phyloP scores from a whole-genome alignment of 2,329 filamentous ascomycete species.

The Penicillium sp. region DNA sequence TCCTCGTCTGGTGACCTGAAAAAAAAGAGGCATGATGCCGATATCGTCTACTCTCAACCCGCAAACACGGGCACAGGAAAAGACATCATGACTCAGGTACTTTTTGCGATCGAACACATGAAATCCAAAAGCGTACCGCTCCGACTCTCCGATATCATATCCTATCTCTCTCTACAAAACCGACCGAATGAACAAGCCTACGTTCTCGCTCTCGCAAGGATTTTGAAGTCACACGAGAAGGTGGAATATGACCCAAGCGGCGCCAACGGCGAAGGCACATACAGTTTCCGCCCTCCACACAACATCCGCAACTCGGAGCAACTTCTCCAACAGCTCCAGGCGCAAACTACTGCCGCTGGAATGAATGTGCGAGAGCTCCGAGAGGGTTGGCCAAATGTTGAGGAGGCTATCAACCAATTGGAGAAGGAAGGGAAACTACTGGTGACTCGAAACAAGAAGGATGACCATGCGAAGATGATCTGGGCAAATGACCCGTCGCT shows the following conservation, averaged over 20 bases:
- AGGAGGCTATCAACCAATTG: constrained; percentile 73
- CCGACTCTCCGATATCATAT: constrained; percentile 73
- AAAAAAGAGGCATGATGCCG: constrained; percentile 60
- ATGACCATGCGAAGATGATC: constrained; percentile 79
- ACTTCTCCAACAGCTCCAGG: constrained; percentile 78
- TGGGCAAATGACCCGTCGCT: constrained; percentile 86
- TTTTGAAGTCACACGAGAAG: constrained; percentile 67
- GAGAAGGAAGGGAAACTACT: constrained; percentile 78
- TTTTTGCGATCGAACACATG: constrained; percentile 83
- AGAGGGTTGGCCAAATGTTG: constrained; percentile 89
- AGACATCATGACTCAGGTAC: constrained; percentile 83
- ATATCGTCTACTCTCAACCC: constrained; percentile 71
- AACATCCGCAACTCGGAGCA: constrained; percentile 76
- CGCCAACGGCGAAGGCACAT: constrained; percentile 72
- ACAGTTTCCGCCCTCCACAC: constrained; percentile 80
- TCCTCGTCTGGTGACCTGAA: constrained; percentile 46
- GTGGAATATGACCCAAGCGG: constrained; percentile 58
- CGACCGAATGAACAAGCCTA: constrained; percentile 58
- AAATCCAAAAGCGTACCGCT: constrained; percentile 68
- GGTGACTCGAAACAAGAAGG: constrained; percentile 89
- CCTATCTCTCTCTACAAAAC: constrained; percentile 72
- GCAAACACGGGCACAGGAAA: constrained; percentile 72
- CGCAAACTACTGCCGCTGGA: constrained; percentile 76
- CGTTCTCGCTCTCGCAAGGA: constrained; percentile 65
- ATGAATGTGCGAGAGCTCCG: constrained; percentile 87